Base-by-base conservation (phyloP, 192 early-diverging fungal species). In the Bifiguratus adelaidae region DNA sequence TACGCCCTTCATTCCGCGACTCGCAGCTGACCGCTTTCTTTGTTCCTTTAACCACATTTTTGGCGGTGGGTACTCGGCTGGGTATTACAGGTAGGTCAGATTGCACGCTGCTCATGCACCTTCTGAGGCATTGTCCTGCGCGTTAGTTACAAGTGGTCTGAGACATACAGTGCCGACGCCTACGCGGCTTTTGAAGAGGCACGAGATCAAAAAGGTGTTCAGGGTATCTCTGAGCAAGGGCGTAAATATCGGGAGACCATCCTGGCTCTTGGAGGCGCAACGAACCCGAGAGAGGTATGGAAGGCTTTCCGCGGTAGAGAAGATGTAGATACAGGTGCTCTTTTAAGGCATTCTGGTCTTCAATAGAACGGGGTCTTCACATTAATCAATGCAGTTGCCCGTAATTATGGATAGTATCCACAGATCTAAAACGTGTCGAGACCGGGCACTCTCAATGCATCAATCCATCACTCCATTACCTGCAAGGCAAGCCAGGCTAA, bases 31-130 rank as follows among this genome's bases (percentile, higher is more conserved):
- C 36, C 48, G 63, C 18, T 77, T 73, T 53, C 38, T 80, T n/a
- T 77, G 73, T 48, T 56, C 65, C 2, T 80, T 80, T 21, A 67
- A 50, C 18, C 75, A 80, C 48, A 74, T 80, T 48, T 80, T 77
- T 58, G 74, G 65, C 0, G 72, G 72, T 15, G 74, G 69, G 0
- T 80, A 80, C 44, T 58, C 60, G 28, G 74, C 71, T 2, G 77
- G 77, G 0, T 80, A 80, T 45, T 80, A 80, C 44, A 61, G 52
- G 62, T 65, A 58, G 25, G 30, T 49, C 2, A 19, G 32, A 33
- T 33, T n/a, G n/a, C 32, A n/a, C 32, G 32, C n/a, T 9, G 8
- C n/a, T 33, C n/a, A 33, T 33, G 8, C n/a, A n/a, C 32, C n/a
- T 33, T 33, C 32, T n/a, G 32, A 33, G 32, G 7, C 37, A 40